These are phyloP conservation scores for Podaxis pistillaris DNA, from an alignment of 768 basidiomycete species.

Conservation along the genomic window DNA sequence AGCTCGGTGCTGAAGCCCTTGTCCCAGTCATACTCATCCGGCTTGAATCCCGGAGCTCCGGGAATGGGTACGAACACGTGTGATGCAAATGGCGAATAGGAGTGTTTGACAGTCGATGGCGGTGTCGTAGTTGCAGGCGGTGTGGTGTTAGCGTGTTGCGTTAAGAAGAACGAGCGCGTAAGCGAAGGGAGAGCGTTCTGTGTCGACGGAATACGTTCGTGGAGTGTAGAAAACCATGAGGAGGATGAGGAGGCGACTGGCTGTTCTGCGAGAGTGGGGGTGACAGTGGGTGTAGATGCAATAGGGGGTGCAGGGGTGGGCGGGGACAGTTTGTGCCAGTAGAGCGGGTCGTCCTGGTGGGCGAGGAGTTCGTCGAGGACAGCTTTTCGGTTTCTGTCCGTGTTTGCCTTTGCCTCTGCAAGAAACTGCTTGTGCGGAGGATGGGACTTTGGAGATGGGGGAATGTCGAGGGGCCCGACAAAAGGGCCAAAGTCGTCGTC, in stretches of 20 bases:
- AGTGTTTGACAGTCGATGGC: conserved; percentile 16
- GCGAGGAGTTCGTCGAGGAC: conserved; percentile 11
- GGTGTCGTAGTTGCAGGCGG: background rate
- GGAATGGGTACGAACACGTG: conserved; percentile 40
- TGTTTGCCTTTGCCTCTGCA: conserved; percentile 10
- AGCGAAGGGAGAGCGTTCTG: background rate
- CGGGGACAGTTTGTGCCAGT: conserved; percentile 1
- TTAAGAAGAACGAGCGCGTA: conserved; percentile 7
- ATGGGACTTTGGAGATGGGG: background rate
- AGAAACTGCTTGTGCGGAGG: conserved; percentile 1
- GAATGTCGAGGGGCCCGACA: conserved; percentile 7
- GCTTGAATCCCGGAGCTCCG: conserved; percentile 79
- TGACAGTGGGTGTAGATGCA: background rate
- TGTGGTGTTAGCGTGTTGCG: conserved; percentile 28
- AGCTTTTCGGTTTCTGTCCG: conserved; percentile 5
- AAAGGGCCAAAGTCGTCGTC: conserved; percentile 11
- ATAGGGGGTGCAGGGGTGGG: conserved; percentile 5
- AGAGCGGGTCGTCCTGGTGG: conserved; percentile 12
- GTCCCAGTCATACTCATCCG: conserved; percentile 67
- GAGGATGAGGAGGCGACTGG: background rate
- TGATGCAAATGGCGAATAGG: conserved; percentile 41
- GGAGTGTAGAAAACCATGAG: conserved; percentile 2
- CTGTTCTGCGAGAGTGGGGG: background rate
- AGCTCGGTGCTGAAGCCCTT: conserved; percentile 56
- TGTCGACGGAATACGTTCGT: background rate